Evolutionary conservation across 495 filamentous ascomycete genomes (phyloP).

Genomic region (Xylaria castorea): DNA sequence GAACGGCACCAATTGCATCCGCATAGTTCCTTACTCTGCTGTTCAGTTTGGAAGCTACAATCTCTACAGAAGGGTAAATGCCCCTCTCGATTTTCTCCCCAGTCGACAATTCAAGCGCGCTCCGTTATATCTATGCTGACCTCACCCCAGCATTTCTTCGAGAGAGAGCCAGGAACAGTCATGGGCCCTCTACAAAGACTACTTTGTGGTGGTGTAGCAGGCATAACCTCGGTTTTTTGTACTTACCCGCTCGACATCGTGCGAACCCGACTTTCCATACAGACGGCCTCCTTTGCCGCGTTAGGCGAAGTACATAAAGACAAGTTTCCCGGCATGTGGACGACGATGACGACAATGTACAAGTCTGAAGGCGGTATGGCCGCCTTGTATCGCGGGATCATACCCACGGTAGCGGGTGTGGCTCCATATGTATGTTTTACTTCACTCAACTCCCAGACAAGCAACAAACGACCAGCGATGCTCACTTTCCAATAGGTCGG

Average conservation of each 20-base stretch:
- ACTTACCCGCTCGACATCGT: constrained; percentile 93
- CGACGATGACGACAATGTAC: constrained; percentile 82
- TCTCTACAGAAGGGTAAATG: constrained; percentile 87
- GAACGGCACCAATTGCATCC: constrained; percentile 97
- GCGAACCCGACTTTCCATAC: constrained; percentile 91
- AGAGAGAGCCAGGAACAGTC: constrained; percentile 70
- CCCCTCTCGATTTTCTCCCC: not conserved
- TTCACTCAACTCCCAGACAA: not conserved
- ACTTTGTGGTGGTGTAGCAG: constrained; percentile 84
- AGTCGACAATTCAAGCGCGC: not conserved
- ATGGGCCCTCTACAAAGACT: constrained; percentile 74
- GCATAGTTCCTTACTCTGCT: constrained; percentile 96
- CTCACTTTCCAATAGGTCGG: constrained; percentile 70
- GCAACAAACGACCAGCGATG: not conserved
- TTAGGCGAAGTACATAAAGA: constrained; percentile 62
- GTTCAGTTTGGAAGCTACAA: constrained; percentile 98
- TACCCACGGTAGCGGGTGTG: constrained; percentile 93
- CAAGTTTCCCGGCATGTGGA: constrained; percentile 92
- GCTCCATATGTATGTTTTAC: constrained; percentile 77
- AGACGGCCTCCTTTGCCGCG: constrained; percentile 90
- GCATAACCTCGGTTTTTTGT: constrained; percentile 86
- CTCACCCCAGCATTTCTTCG: constrained; percentile 67
- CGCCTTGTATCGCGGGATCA: constrained; percentile 89
- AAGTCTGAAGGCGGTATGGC: constrained; percentile 83
- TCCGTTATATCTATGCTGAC: constrained; percentile 22